A percentile compares a stretch with the other conserved stretches of the same genome.
Evolutionary conservation across 2,329 filamentous ascomycete genomes (phyloP).

Genomic region (Clonostachys chloroleuca): DNA sequence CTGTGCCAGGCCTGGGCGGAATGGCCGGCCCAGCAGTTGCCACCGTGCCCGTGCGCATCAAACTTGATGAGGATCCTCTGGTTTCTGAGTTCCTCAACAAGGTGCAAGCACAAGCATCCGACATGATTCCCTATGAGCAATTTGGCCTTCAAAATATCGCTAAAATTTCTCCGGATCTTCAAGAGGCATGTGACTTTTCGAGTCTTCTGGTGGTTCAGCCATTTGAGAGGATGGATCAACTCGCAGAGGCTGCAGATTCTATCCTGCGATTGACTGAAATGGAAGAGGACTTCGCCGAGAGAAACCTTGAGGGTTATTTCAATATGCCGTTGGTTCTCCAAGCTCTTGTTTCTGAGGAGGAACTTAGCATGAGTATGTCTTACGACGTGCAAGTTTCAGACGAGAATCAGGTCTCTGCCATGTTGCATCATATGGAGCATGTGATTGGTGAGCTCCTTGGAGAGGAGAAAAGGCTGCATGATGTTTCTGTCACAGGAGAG

Average conservation of each 20-base stretch:
- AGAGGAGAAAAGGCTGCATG: background rate
- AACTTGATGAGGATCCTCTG: background rate
- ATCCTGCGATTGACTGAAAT: constrained; percentile 13
- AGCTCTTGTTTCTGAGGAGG: background rate
- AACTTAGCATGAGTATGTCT: background rate
- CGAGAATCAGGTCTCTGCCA: background rate
- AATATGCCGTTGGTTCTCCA: background rate
- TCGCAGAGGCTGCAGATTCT: constrained; percentile 8
- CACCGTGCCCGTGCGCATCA: constrained; percentile 6
- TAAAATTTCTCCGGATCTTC: background rate
- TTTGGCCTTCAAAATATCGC: background rate
- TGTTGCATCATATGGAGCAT: constrained; percentile 7
- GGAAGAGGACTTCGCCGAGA: constrained; percentile 3
- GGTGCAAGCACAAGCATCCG: constrained; percentile 4
- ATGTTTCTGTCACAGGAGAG: background rate
- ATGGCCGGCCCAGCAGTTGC: constrained; percentile 13
- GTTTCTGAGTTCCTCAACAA: constrained; percentile 1
- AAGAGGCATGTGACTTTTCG: background rate
- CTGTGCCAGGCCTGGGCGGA: constrained; percentile 8
- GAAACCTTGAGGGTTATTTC: constrained; percentile 14
- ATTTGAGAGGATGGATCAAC: constrained; percentile 2
- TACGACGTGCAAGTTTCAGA: background rate
- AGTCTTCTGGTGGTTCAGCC: background rate
- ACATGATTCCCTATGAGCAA: background rate
- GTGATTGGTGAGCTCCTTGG: constrained; percentile 8